A percentile compares a stretch with the other conserved stretches of the same genome.
Conservation (phyloP, 2,329 filamentous ascomycete genomes). For the Calycina marina region DNA sequence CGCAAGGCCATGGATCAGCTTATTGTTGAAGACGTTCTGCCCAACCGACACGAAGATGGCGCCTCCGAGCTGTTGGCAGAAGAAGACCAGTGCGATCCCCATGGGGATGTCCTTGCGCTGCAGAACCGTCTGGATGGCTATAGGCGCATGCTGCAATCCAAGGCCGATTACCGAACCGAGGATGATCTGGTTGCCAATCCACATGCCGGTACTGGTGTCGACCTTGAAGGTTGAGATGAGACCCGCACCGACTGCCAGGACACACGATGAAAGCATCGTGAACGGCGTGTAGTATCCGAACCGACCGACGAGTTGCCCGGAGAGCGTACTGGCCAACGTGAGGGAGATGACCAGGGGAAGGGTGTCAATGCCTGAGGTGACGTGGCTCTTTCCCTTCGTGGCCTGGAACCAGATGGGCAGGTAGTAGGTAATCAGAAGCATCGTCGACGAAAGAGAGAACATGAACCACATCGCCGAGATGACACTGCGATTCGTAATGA, state of each 20-base stretch:
- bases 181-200: slow-evolving; percentile 31
- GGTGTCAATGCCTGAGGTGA: slow-evolving; percentile 12
- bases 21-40: slow-evolving; percentile 28
- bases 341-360: slow-evolving; percentile 14
- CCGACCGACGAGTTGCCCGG: slow-evolving; percentile 20
- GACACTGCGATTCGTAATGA: too few relatives aligned
- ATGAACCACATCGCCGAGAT: too few relatives aligned
- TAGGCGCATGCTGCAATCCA: slow-evolving; percentile 18
- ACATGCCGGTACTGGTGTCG: slow-evolving; percentile 26
- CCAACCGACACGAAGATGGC: slow-evolving; percentile 32
- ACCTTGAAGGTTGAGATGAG: slow-evolving; percentile 23
- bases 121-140: slow-evolving; percentile 19
- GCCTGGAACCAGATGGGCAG: slow-evolving; percentile 19
- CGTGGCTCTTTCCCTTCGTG: slow-evolving; percentile 7
- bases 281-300: slow-evolving; percentile 21
- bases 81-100: slow-evolving; percentile 29
- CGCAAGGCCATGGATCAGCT: slow-evolving; percentile 18
- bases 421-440: slow-evolving; percentile 23
- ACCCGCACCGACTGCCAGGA: slow-evolving; percentile 11
- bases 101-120: slow-evolving; percentile 26
- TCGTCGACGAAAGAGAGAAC: slow-evolving; percentile 15
- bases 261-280: slow-evolving; percentile 10
- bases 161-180: slow-evolving; percentile 16
- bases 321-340: slow-evolving; percentile 18
- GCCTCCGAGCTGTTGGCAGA: slow-evolving; percentile 30